Percentiles rank a stretch among this genome's conserved stretches.
Conservation (phyloP, 2,329 filamentous ascomycete species). For the Periconia sp. region DNA sequence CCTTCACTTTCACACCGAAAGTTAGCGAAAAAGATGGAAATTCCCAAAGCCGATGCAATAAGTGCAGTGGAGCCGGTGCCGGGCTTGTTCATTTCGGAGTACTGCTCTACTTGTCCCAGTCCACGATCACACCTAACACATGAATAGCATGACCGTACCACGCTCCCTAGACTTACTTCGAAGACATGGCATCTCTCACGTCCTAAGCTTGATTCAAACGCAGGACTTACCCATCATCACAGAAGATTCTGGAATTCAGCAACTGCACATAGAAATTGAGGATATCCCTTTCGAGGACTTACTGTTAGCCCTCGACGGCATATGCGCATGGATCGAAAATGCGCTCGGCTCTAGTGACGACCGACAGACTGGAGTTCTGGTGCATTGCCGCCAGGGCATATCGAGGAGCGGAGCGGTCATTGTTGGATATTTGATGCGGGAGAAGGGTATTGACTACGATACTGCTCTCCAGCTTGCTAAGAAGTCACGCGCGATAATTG, state of each 20-base stretch:
- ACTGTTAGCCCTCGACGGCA: conserved; percentile 7
- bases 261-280: conserved; percentile 13
- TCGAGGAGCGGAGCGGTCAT: conserved; percentile 17
- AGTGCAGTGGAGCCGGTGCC: conserved; percentile 7
- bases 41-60: conserved; percentile 2
- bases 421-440: conserved; percentile 20
- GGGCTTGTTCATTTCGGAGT: conserved; percentile 17
- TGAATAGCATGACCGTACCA: conserved; percentile 11
- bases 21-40: no score
- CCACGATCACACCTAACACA: neutral
- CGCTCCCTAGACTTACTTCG: conserved; percentile 1
- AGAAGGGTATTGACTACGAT: conserved; percentile 7
- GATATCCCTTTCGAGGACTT: conserved; percentile 19
- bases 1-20: no score
- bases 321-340: conserved; percentile 14
- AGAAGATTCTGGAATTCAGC: neutral
- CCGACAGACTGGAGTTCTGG: conserved; percentile 10
- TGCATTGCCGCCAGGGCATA: conserved; percentile 22
- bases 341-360: conserved; percentile 1
- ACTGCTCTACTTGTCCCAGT: neutral
- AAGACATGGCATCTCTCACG: conserved; percentile 15
- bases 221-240: conserved; percentile 1
- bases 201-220: conserved; percentile 11
- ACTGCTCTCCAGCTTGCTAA: conserved; percentile 12
- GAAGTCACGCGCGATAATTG: conserved; percentile 4